These are phyloP conservation scores for Pichia norvegensis DNA, from an alignment of 1,139 yeast genomes.

Conservation along the genomic window DNA sequence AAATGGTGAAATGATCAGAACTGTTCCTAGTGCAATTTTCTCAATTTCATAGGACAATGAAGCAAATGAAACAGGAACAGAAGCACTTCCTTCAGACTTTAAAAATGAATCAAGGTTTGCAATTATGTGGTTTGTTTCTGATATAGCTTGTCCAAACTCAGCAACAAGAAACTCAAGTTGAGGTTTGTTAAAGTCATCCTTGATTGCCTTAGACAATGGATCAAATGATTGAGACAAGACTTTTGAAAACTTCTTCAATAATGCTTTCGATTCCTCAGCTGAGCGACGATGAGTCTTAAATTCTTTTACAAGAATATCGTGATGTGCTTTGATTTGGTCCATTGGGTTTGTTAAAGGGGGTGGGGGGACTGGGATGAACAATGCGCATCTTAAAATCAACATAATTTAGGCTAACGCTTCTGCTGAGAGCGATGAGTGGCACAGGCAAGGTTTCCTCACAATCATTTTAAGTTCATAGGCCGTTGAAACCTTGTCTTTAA, in stretches of 20 bases:
- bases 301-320: background rate
- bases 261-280: constrained; percentile 4
- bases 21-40: constrained; percentile 67
- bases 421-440: no score
- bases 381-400: background rate
- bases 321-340: background rate
- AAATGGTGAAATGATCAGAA: constrained; percentile 74
- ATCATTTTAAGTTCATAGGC: no score
- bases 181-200: constrained; percentile 59
- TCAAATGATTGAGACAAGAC: constrained; percentile 56
- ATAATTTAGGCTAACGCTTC: no score
- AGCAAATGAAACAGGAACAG: constrained; percentile 40
- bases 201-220: constrained; percentile 49
- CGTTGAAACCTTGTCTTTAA: no score
- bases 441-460: no score
- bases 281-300: constrained; percentile 8
- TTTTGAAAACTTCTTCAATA: constrained; percentile 58
- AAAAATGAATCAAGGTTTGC: constrained; percentile 55
- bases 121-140: constrained; percentile 56
- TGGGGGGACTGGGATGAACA: background rate
- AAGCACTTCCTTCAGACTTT: constrained; percentile 42
- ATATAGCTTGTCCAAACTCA: constrained; percentile 46
- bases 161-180: constrained; percentile 50
- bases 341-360: background rate
- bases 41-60: constrained; percentile 47